Evolutionary conservation across 257 asterid species (phyloP), one percentile per base, ranked within the genome.

Genomic region (Jasminum sambac): DNA sequence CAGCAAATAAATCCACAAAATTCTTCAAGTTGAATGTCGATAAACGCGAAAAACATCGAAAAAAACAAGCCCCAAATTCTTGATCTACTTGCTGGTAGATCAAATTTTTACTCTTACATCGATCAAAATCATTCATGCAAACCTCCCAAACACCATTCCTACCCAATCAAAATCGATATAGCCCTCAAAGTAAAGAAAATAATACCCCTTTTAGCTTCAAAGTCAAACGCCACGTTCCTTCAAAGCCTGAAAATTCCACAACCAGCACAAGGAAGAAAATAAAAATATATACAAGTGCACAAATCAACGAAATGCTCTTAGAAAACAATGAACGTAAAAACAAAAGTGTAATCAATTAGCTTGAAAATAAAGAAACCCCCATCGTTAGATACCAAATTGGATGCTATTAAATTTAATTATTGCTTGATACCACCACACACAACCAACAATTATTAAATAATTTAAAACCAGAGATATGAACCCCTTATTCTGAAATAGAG

Each of bases 141-240:
- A 52, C 72, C 74, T 36, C 74, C 43, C 68, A 19, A 71, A 63
- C 48, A 67, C 59, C 25, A 58, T 17, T 41, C 72, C 48, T 63
- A 77, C 77, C 81, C 55, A 79, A 77, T 63, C 43, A 48, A 69
- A 40, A 69, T 38, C 73, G 71, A 68, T 67, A 14, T 61, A 67
- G 50, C 59, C 63, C 48, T 36, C 68, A 68, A 36, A 58, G 40
- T 68, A 62, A 65, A 70, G 72, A 70, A 50, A 19, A 66, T 66
- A 19, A 66, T 66, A 16, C 65, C 76, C 83, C 81, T 73, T 83
- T 77, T 77, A 63, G 79, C 84, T 82, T 69, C 85, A 85, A 85
- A 89, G 90, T 82, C 91, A 86, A 86, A 81, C 79, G 60, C 64
- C 84, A 74, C 84, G 79, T 77, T 78, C 88, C 84, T 84, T 82